Percentiles rank a stretch among this genome's conserved stretches.
Evolutionary conservation across 768 basidiomycete species (phyloP).

Genomic region (Lactifluus hygrophoroides): DNA sequence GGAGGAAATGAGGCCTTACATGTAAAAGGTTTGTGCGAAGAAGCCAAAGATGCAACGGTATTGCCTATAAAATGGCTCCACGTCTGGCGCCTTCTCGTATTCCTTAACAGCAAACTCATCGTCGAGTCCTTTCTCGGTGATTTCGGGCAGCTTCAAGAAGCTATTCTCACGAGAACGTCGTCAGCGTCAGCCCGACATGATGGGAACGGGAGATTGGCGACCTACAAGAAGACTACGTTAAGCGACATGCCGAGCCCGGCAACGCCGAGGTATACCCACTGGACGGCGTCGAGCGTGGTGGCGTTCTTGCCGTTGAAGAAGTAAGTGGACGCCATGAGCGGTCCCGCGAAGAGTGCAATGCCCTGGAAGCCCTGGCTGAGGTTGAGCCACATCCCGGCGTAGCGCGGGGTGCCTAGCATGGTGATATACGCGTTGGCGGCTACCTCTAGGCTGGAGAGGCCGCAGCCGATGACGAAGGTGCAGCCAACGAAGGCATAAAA

Average conservation of each 20-base stretch:
- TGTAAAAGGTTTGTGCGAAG: slow-evolving; percentile 61
- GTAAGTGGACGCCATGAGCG: slow-evolving; percentile 66
- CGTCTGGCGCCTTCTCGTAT: slow-evolving; percentile 28
- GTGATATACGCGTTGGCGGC: slow-evolving; percentile 78
- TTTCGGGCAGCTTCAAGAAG: slow-evolving; percentile 61
- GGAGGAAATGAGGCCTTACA: slow-evolving; percentile 32
- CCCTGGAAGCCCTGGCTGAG: slow-evolving; percentile 78
- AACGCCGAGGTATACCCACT: slow-evolving; percentile 64
- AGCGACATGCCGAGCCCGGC: slow-evolving; percentile 53
- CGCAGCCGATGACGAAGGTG: slow-evolving; percentile 64
- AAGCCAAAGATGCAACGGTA: slow-evolving; percentile 64
- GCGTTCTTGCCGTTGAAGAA: slow-evolving; percentile 64
- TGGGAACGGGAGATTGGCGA: too few relatives aligned
- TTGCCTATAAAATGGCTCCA: slow-evolving; percentile 59
- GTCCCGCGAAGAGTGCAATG: slow-evolving; percentile 63
- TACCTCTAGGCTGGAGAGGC: slow-evolving; percentile 58
- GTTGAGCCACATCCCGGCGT: slow-evolving; percentile 67
- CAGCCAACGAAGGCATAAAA: slow-evolving; percentile 70
- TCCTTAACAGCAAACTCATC: slow-evolving; percentile 40
- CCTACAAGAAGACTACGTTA: slow-evolving; percentile 57
- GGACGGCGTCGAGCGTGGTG: slow-evolving; percentile 53
- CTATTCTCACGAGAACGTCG: slow-evolving; percentile 26
- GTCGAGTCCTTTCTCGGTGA: slow-evolving; percentile 55
- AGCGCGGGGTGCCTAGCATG: slow-evolving; percentile 56
- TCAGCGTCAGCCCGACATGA: too few relatives aligned